phyloP scores from a whole-genome alignment of 257 asterid species.

The Nicotiana tabacum region DNA sequence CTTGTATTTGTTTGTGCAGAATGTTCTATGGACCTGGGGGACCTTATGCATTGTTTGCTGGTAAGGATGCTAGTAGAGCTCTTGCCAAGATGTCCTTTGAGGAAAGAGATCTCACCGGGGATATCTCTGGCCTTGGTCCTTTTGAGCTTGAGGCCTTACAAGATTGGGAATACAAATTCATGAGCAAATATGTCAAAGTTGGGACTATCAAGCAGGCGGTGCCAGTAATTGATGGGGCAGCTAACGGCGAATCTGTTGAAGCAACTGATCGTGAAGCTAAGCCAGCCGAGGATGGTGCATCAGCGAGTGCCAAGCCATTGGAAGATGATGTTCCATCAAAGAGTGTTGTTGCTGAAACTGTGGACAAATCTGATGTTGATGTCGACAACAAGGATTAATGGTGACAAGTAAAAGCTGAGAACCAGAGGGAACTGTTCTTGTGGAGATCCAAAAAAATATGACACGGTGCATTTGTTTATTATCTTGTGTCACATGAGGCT shows the following conservation, averaged over 20 bases:
- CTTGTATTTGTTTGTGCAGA: conserved; percentile 29
- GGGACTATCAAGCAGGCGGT: conserved; percentile 61
- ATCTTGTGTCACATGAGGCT: background rate
- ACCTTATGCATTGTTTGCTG: conserved; percentile 88
- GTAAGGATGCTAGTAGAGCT: conserved; percentile 93
- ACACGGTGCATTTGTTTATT: background rate
- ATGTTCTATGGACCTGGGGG: conserved; percentile 90
- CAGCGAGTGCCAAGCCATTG: conserved; percentile 8
- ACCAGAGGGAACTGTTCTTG: background rate
- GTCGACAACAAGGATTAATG: conserved; percentile 40
- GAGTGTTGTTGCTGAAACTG: conserved; percentile 19
- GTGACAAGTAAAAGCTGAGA: conserved; percentile 7
- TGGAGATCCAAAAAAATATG: background rate
- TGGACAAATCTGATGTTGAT: conserved; percentile 28
- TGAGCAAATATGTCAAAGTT: conserved; percentile 97
- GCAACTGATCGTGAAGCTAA: conserved; percentile 9
- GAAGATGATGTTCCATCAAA: conserved; percentile 12
- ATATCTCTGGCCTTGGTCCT: conserved; percentile 71
- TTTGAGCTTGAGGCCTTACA: conserved; percentile 91
- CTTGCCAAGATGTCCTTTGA: conserved; percentile 94
- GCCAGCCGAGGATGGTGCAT: conserved; percentile 17
- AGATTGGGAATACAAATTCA: conserved; percentile 96
- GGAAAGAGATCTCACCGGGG: conserved; percentile 70
- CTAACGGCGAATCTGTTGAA: conserved; percentile 29
- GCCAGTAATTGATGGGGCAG: conserved; percentile 38